Base-by-base conservation (phyloP, 768 basidiomycete species). In the Exsudoporus frostii region DNA sequence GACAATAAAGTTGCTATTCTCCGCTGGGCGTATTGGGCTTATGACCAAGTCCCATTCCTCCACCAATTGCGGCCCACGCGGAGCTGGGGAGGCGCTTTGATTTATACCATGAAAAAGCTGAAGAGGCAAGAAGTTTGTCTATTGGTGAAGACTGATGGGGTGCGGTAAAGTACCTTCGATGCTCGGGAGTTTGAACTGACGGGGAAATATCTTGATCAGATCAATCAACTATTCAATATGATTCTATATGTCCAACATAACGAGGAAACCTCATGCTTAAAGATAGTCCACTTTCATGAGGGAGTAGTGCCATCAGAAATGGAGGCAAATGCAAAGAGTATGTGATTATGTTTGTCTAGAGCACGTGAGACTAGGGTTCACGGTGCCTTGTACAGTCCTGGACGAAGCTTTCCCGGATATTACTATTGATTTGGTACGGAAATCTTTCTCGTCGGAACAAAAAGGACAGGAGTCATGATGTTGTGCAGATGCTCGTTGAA, bases 281-380 rank as follows among this genome's bases (percentile, higher is more conserved):
- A 86, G 68, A 77, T 90, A 13, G 75, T 88, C 4, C 85, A 88
- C 59, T 88, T 86, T 59, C 74, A 78, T 51, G 77, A 83, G 25
- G 73, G 69, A 22, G 79, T 79, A 29, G 73, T 83, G 24, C 88
- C 88, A 1, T 83, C 83, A 0, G 88, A 90, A 60, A 68, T 90
- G 59, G 86, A 85, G 63, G 84, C 86, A 5, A 90, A 89, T 61
- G 75, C 79, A 30, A 86, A 82, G 63, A 82, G 84, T 82, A 47
- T 22, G 73, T 62, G 20, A 36, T 27, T 2, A 14, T 13, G 5
- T 22, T 40, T 19, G 24, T 29, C 17, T 44, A 6, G 9, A 24
- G 4, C 13, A 8, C 44, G 20, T 24, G 13, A 14, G 22, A 13
- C 24, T 1, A 24, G 7, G 7, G 19, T 19, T 57, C 11, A 64